Base-by-base conservation (phyloP, 257 asterid genomes). In the Solanum etuberosum region DNA sequence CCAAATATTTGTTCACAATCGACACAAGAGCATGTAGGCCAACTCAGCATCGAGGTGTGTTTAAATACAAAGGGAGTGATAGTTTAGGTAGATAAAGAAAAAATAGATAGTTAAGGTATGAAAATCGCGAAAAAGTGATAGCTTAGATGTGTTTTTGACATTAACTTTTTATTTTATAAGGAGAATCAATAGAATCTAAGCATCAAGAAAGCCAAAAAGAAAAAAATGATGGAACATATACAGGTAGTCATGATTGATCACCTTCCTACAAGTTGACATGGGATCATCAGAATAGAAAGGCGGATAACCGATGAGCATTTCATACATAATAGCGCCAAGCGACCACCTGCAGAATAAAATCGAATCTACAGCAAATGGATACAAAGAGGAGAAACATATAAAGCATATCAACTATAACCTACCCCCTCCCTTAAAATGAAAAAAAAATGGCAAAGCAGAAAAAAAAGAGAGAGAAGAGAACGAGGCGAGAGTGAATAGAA, bases 221-320 rank as follows among this genome's bases (percentile, higher is more conserved):
- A 12, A 85, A 68, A 18, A 9, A 2, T 20, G 43, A 31, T 6
- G 31, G 51, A 71, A 31, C 4, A 32, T 70, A 71, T 46, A 29
- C 70, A 35, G 82, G 63, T 38, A 10, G 81, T 85, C 80, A 67
- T 61, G 6, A 37, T 85, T 67, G 81, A 85, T 84, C 80, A 91
- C 92, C 92, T 91, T 91, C 87, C 89, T 84, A 83, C 92, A 91
- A 3, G 92, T 91, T 51, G 91, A 87, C 91, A 90, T 91, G 32
- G 92, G 91, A 38, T 91, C 91, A 83, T 91, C 93, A 15, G 93
- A 89, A 83, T 89, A 90, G 86, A 91, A 91, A 35, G 93, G 93
- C 10, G 93, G 93, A 81, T 90, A 90, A 4, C 92, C 93, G 57
- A 91, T 89, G 61, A 91, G 93, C 93, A 91, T 91, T 85, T 91